Base-by-base conservation (phyloP, 352 stramenopile species). In the Globisporangium canariense region DNA sequence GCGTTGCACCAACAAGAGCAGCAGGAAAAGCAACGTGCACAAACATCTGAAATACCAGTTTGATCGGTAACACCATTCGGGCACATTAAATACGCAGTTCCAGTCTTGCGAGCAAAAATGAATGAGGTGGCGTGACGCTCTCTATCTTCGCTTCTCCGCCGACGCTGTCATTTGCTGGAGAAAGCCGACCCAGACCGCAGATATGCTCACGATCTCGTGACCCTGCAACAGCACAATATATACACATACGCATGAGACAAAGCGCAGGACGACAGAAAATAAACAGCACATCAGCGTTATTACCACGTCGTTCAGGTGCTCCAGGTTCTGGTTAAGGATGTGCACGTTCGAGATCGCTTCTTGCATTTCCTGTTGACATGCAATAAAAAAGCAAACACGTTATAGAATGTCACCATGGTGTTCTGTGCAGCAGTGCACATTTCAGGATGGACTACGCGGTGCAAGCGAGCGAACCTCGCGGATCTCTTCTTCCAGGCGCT, bases 281-380 rank as follows among this genome's bases (percentile, higher is more conserved):
- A 51, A 46, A 51, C 10, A 6, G 10, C 38, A 43, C 3, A 13
- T 16, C 38, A 43, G 28, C 46, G 32, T 36, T 8, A 45, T 14
- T 53, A 93, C 85, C 60, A 93, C 81, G 40, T 93, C 85, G 52
- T 93, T 91, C 22, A 91, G 66, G 54, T 93, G 85, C 56, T 91
- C 85, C 53, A 93, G 70, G 49, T 91, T 91, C 61, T 91, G 85
- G 62, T 81, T 90, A 34, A 91, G 63, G 58, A 91, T 93, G 55
- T 93, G 79, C 25, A 91, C 77, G 56, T 91, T 91, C n/a, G 82
- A 90, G 34, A 90, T 76, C 4, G 82, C 83, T 65, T 91, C 85
- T 61, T 93, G 83, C 70, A 91, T 84, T 57, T 83, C 79, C 84
- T 93, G 45, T n/a, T 61, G 14, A 32, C n/a, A 41, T 7, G 25